Conservation (phyloP, 306 rosid species). For the Malus sylvestris region DNA sequence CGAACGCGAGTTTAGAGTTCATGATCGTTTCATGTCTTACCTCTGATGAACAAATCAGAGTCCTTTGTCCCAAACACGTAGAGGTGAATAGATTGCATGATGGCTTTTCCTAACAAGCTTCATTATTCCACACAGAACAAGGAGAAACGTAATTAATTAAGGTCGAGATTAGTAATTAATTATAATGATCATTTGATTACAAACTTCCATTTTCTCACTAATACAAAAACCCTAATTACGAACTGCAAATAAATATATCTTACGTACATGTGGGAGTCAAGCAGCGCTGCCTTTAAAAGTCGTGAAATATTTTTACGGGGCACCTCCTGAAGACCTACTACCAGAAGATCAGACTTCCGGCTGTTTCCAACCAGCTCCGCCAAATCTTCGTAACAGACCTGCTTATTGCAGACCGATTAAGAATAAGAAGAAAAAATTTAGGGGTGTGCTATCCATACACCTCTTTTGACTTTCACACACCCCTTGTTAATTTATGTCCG, state of each 20-base stretch:
- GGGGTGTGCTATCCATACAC: too few relatives aligned
- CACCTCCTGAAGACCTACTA: conserved; percentile 71
- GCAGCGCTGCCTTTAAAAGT: conserved; percentile 30
- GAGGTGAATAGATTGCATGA: conserved; percentile 72
- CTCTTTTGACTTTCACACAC: too few relatives aligned
- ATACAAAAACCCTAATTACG: not conserved
- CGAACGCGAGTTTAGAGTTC: too few relatives aligned
- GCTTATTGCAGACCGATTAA: not conserved
- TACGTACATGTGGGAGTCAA: conserved; percentile 45
- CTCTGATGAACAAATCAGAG: conserved; percentile 37
- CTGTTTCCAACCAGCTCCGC: conserved; percentile 42
- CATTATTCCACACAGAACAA: not conserved
- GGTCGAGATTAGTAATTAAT: not conserved
- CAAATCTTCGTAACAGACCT: conserved; percentile 49
- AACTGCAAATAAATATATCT: not conserved
- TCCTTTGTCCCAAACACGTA: conserved; percentile 57
- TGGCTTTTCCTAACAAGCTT: conserved; percentile 66
- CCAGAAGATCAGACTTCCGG: conserved; percentile 55
- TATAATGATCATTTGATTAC: too few relatives aligned
- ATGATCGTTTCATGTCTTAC: conserved; percentile 13
- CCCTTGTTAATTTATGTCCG: too few relatives aligned
- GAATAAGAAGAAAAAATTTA: not conserved
- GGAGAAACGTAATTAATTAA: not conserved
- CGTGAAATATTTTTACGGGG: conserved; percentile 39
- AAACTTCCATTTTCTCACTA: too few relatives aligned